These are phyloP conservation scores for Candida vaughaniae DNA, from an alignment of 805 yeast genomes.

Conservation along the genomic window DNA sequence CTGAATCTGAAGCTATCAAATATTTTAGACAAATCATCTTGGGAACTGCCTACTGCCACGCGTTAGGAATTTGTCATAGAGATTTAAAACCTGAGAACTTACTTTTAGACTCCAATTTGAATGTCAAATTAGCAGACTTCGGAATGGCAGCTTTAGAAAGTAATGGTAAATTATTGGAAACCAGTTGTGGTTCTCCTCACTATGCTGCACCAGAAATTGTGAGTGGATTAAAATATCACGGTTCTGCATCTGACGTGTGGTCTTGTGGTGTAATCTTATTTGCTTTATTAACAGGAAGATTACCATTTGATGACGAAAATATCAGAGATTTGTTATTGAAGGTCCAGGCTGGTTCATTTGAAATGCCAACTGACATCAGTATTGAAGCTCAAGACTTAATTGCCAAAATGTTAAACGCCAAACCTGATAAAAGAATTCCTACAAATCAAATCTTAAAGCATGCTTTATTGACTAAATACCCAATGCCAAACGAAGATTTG, in stretches of 20 bases:
- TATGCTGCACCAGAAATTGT: conserved; percentile 89
- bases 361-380: conserved; percentile 66
- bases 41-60: conserved; percentile 81
- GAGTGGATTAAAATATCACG: conserved; percentile 73
- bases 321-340: conserved; percentile 67
- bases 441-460: conserved; percentile 65
- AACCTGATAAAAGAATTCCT: conserved; percentile 69
- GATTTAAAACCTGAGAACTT: conserved; percentile 83
- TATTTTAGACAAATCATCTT: conserved; percentile 75
- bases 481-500: conserved; percentile 45
- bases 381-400: conserved; percentile 68
- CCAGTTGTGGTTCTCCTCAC: conserved; percentile 87
- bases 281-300: conserved; percentile 75
- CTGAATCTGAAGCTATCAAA: conserved; percentile 71
- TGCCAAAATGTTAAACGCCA: conserved; percentile 61
- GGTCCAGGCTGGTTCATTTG: conserved; percentile 74
- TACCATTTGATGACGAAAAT: conserved; percentile 82
- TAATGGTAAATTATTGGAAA: conserved; percentile 66
- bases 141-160: conserved; percentile 88
- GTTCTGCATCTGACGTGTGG: conserved; percentile 86
- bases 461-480: conserved; percentile 53
- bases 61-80: conserved; percentile 76
- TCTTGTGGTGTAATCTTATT: conserved; percentile 82
- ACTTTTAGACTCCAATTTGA: conserved; percentile 61
- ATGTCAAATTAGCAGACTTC: conserved; percentile 79